These are phyloP conservation scores for Dactylellina haptotyla DNA, from an alignment of 2,329 filamentous ascomycete species.

Conservation along the genomic window DNA sequence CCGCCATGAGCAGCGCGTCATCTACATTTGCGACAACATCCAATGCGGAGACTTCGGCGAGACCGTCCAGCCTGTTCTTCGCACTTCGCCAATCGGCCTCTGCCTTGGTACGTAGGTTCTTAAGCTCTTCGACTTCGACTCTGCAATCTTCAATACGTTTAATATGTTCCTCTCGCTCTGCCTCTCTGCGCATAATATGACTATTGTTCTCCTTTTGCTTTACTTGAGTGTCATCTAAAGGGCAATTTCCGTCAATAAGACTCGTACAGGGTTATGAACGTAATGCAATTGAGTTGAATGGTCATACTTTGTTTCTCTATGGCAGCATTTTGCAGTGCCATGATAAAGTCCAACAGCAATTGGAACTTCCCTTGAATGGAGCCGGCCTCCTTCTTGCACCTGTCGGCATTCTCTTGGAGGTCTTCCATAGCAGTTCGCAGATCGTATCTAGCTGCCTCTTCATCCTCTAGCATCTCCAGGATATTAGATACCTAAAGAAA, in stretches of 20 bases:
- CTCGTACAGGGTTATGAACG: too few relatives aligned
- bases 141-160: conserved; percentile 5
- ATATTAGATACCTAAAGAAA: conserved; percentile 42
- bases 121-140: conserved; percentile 12
- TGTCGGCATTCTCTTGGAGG: conserved; percentile 32
- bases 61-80: conserved; percentile 9
- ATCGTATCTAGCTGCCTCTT: conserved; percentile 29
- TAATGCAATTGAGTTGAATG: neutral
- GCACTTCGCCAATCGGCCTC: conserved; percentile 16
- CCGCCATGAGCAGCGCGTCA: conserved; percentile 2
- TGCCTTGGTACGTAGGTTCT: conserved; percentile 1
- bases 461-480: conserved; percentile 40
- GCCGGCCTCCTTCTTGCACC: conserved; percentile 18
- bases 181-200: conserved; percentile 2
- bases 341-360: conserved; percentile 26
- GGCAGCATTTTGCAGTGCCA: conserved; percentile 29
- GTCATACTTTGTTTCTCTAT: conserved; percentile 23
- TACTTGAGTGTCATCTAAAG: conserved; percentile 12
- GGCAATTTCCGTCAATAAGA: neutral
- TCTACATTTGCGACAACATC: conserved; percentile 17
- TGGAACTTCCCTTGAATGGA: conserved; percentile 32
- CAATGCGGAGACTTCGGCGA: conserved; percentile 7
- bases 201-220: conserved; percentile 14
- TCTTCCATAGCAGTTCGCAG: conserved; percentile 34
- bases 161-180: conserved; percentile 20